A percentile compares a stretch with the other conserved stretches of the same genome.
These are phyloP conservation scores for Diplotaxis tenuifolia DNA, from an alignment of 345 rosid species.

Conservation along the genomic window DNA sequence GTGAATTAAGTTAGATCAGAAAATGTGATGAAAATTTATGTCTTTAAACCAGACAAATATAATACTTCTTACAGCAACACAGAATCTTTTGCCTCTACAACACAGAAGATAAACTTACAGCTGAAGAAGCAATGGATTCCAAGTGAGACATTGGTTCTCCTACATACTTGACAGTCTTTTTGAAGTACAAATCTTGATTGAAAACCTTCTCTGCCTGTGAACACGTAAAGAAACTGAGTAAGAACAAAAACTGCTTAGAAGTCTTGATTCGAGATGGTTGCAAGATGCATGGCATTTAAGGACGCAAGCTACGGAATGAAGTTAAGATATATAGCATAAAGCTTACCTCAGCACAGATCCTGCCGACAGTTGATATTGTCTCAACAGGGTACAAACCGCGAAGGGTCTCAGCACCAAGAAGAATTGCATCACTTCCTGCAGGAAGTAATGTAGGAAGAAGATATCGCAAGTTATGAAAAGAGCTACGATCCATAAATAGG, in stretches of 20 bases:
- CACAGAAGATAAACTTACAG: conserved; percentile 49
- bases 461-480: conserved; percentile 3
- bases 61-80: background rate
- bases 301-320: background rate
- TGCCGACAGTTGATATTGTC: conserved; percentile 75
- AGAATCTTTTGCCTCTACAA: background rate
- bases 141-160: conserved; percentile 97
- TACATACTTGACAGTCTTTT: conserved; percentile 80
- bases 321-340: background rate
- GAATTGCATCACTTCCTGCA: conserved; percentile 89
- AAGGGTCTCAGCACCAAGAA: conserved; percentile 96
- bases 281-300: background rate
- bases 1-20: conserved; percentile 10
- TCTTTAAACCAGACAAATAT: background rate
- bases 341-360: conserved; percentile 84
- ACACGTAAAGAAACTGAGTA: background rate
- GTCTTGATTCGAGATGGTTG: background rate
- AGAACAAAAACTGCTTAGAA: background rate
- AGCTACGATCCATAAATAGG: background rate
- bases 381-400: conserved; percentile 91
- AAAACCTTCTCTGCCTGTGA: conserved; percentile 94
- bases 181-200: conserved; percentile 87
- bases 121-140: conserved; percentile 98
- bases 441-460: background rate
- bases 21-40: background rate